Evolutionary conservation across 176 grass and related monocot species (phyloP).

Genomic region (Phragmites australis): DNA sequence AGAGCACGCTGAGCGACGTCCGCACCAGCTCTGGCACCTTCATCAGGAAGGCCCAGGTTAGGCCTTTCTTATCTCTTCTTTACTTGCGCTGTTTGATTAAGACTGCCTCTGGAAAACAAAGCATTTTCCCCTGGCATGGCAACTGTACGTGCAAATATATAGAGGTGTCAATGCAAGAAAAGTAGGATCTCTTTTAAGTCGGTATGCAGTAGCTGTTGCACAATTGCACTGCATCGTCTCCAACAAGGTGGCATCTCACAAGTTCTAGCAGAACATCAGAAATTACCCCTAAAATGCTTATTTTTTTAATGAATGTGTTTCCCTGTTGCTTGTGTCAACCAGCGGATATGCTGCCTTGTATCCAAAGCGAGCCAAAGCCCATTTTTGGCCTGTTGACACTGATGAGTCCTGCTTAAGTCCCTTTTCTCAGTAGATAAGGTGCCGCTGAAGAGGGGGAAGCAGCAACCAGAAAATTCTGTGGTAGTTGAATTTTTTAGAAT

Average conservation of each 20-base stretch:
- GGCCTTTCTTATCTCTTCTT: background rate
- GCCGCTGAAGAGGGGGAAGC: background rate
- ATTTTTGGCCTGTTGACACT: background rate
- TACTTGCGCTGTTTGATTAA: background rate
- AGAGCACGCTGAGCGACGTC: conserved; percentile 70
- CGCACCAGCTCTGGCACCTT: conserved; percentile 82
- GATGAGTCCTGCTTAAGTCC: background rate
- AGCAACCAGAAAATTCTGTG: background rate
- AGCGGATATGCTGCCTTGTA: background rate
- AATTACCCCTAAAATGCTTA: background rate
- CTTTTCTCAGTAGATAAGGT: background rate
- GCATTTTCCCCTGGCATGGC: background rate
- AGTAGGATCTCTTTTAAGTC: background rate
- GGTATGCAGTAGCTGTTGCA: background rate
- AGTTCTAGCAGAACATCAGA: background rate
- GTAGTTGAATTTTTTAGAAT: background rate
- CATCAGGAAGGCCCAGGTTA: conserved; percentile 78
- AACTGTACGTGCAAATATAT: background rate
- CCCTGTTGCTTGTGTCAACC: background rate
- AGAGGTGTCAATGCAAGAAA: conserved; percentile 6
- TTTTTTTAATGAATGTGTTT: background rate
- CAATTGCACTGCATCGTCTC: background rate
- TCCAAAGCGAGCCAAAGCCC: background rate
- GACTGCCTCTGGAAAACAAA: background rate
- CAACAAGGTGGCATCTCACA: background rate